Evolutionary conservation across 805 yeast species (phyloP), one percentile per base, ranked within the genome.

Genomic region (Nakazawaea wickerhamii): DNA sequence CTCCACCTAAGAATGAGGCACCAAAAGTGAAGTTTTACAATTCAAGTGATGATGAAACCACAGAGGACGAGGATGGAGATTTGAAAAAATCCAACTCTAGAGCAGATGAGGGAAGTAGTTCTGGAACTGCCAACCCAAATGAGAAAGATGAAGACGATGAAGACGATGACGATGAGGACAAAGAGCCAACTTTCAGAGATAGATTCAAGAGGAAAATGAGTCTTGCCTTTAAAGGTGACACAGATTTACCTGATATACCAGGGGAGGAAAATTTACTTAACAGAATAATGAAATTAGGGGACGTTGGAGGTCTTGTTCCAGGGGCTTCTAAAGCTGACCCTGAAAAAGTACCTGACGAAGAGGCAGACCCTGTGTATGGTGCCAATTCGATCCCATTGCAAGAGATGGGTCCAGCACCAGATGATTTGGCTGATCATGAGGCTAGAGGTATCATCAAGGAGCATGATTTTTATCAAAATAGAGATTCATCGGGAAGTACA

Each of bases 381-480:
- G 54, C 54, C 40, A 56, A 54, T 11, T 25, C 34, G 7, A 64
- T 75, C 10, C 79, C 74, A 44, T 52, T 74, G 65, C 61, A 60
- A 14, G 63, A 61, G 19, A 48, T 77, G 36, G 67, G 69, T 36
- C 65, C 68, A 30, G 15, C 14, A 11, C 31, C 31, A 10, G 31
- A 28, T 25, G 69, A 62, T 3, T 59, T 64, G 25, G 58, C 73
- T 25, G 66, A 67, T 21, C 64, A 67, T 28, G 81, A 79, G 48
- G 87, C 86, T 1, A 66, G 68, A 40, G 70, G 71, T 23, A 63
- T 81, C 44, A 72, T 81, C 5, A 62, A 68, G 19, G 67, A 70
- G 5, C 84, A 79, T 55, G 65, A 41, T 5, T 33, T 33, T 62
- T 68, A 6, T 57, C 57, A 43, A 26, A 48, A 22, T 36, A 42